phyloP scores from a whole-genome alignment of 768 basidiomycete species.

The Kwoniella botswanensis region DNA sequence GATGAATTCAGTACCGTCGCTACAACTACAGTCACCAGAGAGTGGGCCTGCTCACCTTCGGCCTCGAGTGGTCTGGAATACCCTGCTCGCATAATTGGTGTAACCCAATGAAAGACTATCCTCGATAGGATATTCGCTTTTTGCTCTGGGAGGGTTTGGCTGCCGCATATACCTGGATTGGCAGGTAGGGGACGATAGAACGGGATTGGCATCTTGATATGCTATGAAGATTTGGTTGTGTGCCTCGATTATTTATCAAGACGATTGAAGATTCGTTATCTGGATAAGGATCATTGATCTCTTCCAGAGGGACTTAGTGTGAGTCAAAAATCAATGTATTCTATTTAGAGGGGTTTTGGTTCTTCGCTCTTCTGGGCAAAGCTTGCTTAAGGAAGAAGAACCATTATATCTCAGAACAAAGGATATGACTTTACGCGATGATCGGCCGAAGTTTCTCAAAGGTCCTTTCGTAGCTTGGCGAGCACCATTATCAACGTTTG shows the following conservation, averaged over 20 bases:
- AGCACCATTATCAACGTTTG: too few species aligned
- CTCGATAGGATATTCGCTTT: slow-evolving; percentile 31
- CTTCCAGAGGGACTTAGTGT: too few species aligned
- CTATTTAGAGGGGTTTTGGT: too few species aligned
- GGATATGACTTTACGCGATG: slow-evolving; percentile 8
- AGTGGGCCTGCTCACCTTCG: slow-evolving; percentile 21
- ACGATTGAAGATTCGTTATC: not conserved
- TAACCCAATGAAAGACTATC: slow-evolving; percentile 43
- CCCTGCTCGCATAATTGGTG: slow-evolving; percentile 43
- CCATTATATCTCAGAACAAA: slow-evolving; percentile 7
- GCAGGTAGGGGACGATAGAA: slow-evolving; percentile 35
- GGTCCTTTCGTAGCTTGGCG: not conserved
- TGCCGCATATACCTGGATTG: slow-evolving; percentile 29
- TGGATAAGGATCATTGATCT: too few species aligned
- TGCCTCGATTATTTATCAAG: not conserved
- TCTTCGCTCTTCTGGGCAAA: not conserved
- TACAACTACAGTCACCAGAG: too few species aligned
- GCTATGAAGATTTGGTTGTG: not conserved
- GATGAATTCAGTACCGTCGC: too few species aligned
- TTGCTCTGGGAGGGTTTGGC: slow-evolving; percentile 23
- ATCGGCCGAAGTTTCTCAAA: slow-evolving; percentile 3
- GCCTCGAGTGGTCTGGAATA: slow-evolving; percentile 40
- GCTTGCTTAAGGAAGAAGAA: not conserved
- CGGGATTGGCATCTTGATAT: slow-evolving; percentile 39
- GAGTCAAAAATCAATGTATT: too few species aligned